Conservation (phyloP, 352 stramenopile genomes). For the Blastocystis hominis region DNA sequence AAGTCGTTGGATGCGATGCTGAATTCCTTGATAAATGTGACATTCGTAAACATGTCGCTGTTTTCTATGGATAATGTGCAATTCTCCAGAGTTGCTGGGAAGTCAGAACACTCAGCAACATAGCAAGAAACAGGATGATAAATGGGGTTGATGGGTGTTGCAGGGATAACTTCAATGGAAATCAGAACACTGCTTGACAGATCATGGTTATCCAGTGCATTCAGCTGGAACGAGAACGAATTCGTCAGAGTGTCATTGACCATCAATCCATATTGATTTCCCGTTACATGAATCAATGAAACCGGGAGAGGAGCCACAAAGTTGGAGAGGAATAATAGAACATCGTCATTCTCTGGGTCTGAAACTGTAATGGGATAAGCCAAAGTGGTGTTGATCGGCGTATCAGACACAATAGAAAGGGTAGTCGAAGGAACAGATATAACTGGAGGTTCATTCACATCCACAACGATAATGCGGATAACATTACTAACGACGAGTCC, state of each 20-base stretch:
- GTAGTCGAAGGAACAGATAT: background rate
- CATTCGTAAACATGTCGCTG: background rate
- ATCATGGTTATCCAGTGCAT: background rate
- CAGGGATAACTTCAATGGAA: background rate
- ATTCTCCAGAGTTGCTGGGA: background rate
- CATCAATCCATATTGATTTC: too few species aligned
- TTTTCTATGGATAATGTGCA: background rate
- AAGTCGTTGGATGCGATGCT: background rate
- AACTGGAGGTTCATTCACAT: constrained; percentile 7
- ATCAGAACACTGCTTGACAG: background rate
- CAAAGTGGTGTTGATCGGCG: background rate
- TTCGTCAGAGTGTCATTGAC: too few species aligned
- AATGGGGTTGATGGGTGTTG: background rate
- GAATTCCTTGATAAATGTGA: background rate
- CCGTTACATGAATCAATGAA: too few species aligned
- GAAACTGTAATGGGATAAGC: background rate
- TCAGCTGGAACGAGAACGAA: background rate
- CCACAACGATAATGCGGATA: background rate
- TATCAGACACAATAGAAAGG: background rate
- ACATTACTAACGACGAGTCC: background rate
- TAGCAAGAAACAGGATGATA: background rate
- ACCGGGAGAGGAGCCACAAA: background rate
- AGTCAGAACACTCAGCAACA: background rate
- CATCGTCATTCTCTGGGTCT: background rate
- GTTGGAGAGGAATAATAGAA: background rate